Conservation (phyloP, 139 green algal genomes). For the Closterium sp. region DNA sequence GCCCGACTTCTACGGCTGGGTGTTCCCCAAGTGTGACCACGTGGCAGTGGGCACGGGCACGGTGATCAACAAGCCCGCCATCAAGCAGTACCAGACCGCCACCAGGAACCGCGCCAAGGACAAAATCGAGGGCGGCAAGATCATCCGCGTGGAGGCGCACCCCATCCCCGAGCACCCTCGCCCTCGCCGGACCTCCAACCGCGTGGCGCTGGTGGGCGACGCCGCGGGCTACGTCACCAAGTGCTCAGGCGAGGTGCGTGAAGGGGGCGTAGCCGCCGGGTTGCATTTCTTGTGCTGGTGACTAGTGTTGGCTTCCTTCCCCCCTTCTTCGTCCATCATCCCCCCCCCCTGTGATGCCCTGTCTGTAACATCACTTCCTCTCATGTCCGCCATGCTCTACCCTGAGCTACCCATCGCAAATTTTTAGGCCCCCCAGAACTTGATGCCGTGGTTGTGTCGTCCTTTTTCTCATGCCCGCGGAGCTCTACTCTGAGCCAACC, state of each 20-base stretch:
- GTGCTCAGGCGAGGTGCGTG: constrained; percentile 77
- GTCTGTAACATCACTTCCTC: too few relatives aligned
- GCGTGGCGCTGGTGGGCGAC: constrained; percentile 90
- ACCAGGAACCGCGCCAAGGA: constrained; percentile 69
- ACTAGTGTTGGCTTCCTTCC: too few relatives aligned
- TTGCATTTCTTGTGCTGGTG: not conserved
- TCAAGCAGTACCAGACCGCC: constrained; percentile 97
- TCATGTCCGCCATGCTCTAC: too few relatives aligned
- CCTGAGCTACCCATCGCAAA: too few relatives aligned
- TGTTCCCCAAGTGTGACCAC: constrained; percentile 99
- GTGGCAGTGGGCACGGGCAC: constrained; percentile 98
- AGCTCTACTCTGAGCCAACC: not conserved
- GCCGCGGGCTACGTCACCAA: constrained; percentile 97
- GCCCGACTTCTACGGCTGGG: constrained; percentile 99
- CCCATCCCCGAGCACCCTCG: constrained; percentile 97
- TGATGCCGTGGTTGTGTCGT: too few relatives aligned
- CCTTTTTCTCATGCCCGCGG: too few relatives aligned
- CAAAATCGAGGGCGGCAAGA: constrained; percentile 93
- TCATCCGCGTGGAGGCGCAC: constrained; percentile 97
- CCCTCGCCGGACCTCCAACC: constrained; percentile 74
- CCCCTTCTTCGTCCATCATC: too few relatives aligned
- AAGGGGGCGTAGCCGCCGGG: not conserved
- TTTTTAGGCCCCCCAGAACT: too few relatives aligned
- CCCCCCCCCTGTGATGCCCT: too few relatives aligned
- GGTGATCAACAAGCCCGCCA: constrained; percentile 98